Evolutionary conservation across 2,329 filamentous ascomycete genomes (phyloP).

Genomic region (Periconia sp.): DNA sequence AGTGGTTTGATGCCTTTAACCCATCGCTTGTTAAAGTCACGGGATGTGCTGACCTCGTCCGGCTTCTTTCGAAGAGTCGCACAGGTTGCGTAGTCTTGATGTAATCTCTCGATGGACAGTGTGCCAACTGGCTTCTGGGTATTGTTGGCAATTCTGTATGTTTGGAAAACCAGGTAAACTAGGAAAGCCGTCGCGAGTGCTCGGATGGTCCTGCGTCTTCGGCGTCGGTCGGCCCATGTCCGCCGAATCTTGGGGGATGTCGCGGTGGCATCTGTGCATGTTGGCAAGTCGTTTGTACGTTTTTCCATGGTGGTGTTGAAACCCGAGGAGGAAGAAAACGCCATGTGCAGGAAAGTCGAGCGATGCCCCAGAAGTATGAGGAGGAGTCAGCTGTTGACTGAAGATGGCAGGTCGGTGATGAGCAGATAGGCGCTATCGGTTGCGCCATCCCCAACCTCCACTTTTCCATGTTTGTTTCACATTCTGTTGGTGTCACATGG

Average conservation of each 20-base stretch:
- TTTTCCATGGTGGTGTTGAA: slow-evolving; percentile 21
- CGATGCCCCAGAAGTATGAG: neutral
- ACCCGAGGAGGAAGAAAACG: neutral
- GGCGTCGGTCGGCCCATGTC: slow-evolving; percentile 16
- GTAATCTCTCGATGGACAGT: slow-evolving; percentile 57
- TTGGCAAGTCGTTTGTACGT: slow-evolving; percentile 18
- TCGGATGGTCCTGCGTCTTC: slow-evolving; percentile 20
- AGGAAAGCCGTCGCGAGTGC: slow-evolving; percentile 19
- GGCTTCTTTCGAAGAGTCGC: slow-evolving; percentile 58
- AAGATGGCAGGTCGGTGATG: neutral
- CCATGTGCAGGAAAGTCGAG: neutral
- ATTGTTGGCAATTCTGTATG: slow-evolving; percentile 17
- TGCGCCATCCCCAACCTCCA: slow-evolving; percentile 10
- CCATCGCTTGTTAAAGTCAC: slow-evolving; percentile 63
- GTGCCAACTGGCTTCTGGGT: slow-evolving; percentile 14
- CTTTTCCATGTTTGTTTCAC: slow-evolving; percentile 10
- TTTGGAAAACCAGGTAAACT: slow-evolving; percentile 20
- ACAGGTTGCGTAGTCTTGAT: slow-evolving; percentile 59
- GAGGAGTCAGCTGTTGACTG: neutral
- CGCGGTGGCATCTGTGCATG: slow-evolving; percentile 23
- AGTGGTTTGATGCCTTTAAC: slow-evolving; percentile 61
- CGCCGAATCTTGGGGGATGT: slow-evolving; percentile 1
- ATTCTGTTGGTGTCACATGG: slow-evolving; percentile 6
- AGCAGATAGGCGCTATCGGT: neutral
- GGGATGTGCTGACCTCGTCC: slow-evolving; percentile 56